Base-by-base conservation (phyloP, 192 early-diverging fungal species). In the Coemansia asiatica region DNA sequence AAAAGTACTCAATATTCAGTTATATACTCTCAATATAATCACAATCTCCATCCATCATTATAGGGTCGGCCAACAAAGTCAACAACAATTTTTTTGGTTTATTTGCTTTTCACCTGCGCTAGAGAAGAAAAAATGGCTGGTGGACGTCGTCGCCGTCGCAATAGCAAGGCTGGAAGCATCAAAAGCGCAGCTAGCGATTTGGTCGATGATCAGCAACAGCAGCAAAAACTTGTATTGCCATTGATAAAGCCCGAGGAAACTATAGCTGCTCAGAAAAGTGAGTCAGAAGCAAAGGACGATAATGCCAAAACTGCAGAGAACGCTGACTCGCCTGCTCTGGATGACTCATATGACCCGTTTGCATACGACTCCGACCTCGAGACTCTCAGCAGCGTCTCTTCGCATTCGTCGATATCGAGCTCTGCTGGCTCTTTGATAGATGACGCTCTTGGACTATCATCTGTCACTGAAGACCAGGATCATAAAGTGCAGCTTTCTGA, bases 331-430 rank as follows among this genome's bases (percentile, higher is more conserved):
- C n/a, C 40, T 9, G 55, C 44, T 2, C 55, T 71, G 16, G 67
- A 67, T 21, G 69, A 62, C 23, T 49, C 63, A 8, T 73, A 82
- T 31, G 79, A 82, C 56, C 75, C 75, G 31, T 82, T 82, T 61
- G 74, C 74, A 21, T 82, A 82, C 60, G 75, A 82, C 68, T 82
- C 79, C 1, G 79, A 82, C 23, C 57, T 82, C 22, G 79, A 82
- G 44, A 82, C 79, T 6, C 74, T 82, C 4, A 82, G 74, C 71
- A 82, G 71, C 31, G 75, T 82, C 25, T 82, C 79, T 0, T 82
- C 79, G 21, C 78, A 75, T 51, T 68, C 72, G 23, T 81, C 78
- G 13, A 81, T 81, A n/a, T 65, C 72, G 38, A 71, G 78, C 60
- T 66, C 78, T 0, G 57, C 44, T 22, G 35, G 62, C 49, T 75